Evolutionary conservation across 306 rosid species (phyloP).

Genomic region (Castanea crenata): DNA sequence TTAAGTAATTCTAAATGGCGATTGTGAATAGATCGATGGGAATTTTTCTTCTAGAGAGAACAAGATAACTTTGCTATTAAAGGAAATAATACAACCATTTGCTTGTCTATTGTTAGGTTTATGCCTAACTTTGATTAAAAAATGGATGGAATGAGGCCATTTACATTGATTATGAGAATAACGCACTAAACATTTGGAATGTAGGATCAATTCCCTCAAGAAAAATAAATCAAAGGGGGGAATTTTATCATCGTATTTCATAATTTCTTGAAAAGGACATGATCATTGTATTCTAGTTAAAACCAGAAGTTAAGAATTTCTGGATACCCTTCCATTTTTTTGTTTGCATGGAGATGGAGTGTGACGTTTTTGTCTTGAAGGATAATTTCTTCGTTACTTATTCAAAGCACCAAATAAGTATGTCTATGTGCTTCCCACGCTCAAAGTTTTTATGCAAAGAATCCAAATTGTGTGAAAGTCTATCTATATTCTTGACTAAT

Average conservation of each 20-base stretch:
- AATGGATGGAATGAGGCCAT: slow-evolving; percentile 27
- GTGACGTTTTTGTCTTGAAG: no score
- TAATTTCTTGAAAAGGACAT: slow-evolving; percentile 4
- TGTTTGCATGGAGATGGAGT: no score
- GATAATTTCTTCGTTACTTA: no score
- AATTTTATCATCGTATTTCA: slow-evolving; percentile 17
- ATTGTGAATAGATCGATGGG: slow-evolving; percentile 7
- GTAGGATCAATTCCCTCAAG: slow-evolving; percentile 52
- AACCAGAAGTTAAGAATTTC: background rate
- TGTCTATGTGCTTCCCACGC: no score
- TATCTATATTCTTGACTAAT: no score
- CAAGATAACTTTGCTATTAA: slow-evolving; percentile 10
- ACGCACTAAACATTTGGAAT: slow-evolving; percentile 51
- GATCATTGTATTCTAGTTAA: slow-evolving; percentile 10
- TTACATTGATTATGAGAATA: slow-evolving; percentile 42
- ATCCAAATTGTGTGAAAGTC: no score
- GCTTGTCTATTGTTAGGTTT: slow-evolving; percentile 40
- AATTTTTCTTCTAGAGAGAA: slow-evolving; percentile 17
- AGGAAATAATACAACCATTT: slow-evolving; percentile 31
- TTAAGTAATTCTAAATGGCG: background rate
- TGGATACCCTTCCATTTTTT: background rate
- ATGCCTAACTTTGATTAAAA: slow-evolving; percentile 45
- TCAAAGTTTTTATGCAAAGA: no score
- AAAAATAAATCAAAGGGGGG: slow-evolving; percentile 9
- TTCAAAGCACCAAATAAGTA: no score